phyloP scores from a whole-genome alignment of 768 basidiomycete species.

The Mycena chlorophos region DNA sequence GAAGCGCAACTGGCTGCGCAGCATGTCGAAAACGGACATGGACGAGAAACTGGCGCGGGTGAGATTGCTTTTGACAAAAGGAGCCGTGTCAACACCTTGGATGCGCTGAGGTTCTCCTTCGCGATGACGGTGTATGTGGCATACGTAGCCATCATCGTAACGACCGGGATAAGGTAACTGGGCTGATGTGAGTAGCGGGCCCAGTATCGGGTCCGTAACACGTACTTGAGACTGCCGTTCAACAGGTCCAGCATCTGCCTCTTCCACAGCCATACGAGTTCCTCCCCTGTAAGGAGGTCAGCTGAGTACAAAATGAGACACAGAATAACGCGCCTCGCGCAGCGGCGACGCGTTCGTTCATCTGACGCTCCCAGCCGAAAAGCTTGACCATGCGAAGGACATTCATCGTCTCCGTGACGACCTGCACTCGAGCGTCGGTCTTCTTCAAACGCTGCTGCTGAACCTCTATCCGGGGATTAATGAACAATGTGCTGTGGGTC shows the following conservation, averaged over 20 bases:
- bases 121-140: constrained; percentile 51
- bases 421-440: constrained; percentile 61
- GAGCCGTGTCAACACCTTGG: too few relatives aligned
- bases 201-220: constrained; percentile 1
- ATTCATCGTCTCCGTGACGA: constrained; percentile 58
- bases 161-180: constrained; percentile 59
- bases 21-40: constrained; percentile 62
- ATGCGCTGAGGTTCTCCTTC: constrained; percentile 41
- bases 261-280: constrained; percentile 57
- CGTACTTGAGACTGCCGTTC: constrained; percentile 45
- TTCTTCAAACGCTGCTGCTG: too few relatives aligned
- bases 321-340: constrained; percentile 63
- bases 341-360: constrained; percentile 50
- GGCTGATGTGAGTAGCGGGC: background rate
- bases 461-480: too few relatives aligned
- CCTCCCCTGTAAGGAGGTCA: too few relatives aligned
- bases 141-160: constrained; percentile 67
- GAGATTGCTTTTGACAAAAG: too few relatives aligned
- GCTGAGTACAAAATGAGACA: too few relatives aligned
- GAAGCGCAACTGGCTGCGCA: constrained; percentile 52
- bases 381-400: constrained; percentile 72
- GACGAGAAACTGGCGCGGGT: too few relatives aligned
- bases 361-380: constrained; percentile 65
- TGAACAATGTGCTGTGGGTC: too few relatives aligned
- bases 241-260: constrained; percentile 51